These are phyloP conservation scores for Pisolithus microcarpus DNA, from an alignment of 768 basidiomycete species.

Conservation along the genomic window DNA sequence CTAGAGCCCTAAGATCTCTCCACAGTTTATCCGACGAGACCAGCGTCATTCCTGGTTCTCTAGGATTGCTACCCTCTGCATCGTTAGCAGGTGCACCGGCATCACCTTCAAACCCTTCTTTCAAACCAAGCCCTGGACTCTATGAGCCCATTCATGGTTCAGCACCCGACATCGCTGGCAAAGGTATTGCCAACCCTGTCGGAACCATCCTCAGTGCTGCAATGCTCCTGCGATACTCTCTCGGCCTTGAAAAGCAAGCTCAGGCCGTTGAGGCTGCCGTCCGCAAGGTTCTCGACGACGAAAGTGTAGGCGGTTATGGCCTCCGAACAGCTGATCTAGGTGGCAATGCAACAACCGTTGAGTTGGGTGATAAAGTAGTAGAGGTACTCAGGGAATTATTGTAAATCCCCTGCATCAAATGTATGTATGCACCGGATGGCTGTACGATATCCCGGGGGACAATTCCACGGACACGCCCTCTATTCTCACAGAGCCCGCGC, in stretches of 20 bases:
- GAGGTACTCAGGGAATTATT: slow-evolving; percentile 59
- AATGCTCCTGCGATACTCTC: slow-evolving; percentile 90
- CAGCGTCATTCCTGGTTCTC: slow-evolving; percentile 95
- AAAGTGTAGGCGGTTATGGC: slow-evolving; percentile 63
- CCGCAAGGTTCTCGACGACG: slow-evolving; percentile 73
- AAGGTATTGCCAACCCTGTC: slow-evolving; percentile 90
- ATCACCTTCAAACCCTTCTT: slow-evolving; percentile 41
- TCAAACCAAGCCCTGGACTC: slow-evolving; percentile 76
- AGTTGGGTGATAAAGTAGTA: slow-evolving; percentile 80
- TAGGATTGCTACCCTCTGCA: slow-evolving; percentile 93
- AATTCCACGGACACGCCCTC: neutral
- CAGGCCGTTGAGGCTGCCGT: slow-evolving; percentile 87
- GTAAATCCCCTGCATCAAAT: slow-evolving; percentile 20
- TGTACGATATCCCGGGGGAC: slow-evolving; percentile 1
- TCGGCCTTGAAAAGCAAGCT: slow-evolving; percentile 82
- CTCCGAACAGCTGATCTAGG: slow-evolving; percentile 84
- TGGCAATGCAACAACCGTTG: slow-evolving; percentile 64
- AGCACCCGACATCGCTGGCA: slow-evolving; percentile 91
- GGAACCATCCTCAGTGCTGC: slow-evolving; percentile 93
- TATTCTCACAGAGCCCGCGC: neutral
- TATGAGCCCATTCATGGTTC: slow-evolving; percentile 98
- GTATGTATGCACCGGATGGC: neutral
- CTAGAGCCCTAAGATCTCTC: neutral
- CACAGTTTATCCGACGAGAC: slow-evolving; percentile 89
- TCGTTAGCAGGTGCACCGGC: slow-evolving; percentile 88